These are phyloP conservation scores for Williopsis jadinii DNA, from an alignment of 1,139 yeast genomes.

Conservation along the genomic window DNA sequence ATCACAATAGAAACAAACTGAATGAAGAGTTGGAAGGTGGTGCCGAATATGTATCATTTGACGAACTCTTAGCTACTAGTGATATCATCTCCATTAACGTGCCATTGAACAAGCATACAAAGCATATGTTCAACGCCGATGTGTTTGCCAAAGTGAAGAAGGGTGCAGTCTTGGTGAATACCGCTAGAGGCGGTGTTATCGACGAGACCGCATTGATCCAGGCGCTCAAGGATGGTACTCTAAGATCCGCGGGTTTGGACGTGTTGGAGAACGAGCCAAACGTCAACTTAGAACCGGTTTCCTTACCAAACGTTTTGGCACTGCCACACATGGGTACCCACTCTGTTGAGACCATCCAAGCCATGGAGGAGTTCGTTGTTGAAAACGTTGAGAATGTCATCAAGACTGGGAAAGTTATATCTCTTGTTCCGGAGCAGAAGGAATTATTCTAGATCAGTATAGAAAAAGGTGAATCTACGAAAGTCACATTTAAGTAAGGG, in stretches of 20 bases:
- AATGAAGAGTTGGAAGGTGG: conserved; percentile 47
- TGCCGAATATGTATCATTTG: conserved; percentile 49
- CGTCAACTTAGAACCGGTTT: conserved; percentile 49
- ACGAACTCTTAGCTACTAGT: conserved; percentile 44
- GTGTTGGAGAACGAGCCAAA: conserved; percentile 83
- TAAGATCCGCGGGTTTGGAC: conserved; percentile 72
- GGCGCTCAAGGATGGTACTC: conserved; percentile 60
- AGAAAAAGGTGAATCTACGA: too few species aligned
- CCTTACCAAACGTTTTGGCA: conserved; percentile 48
- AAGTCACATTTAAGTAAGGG: too few species aligned
- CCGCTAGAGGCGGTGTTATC: conserved; percentile 71
- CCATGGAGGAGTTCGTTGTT: conserved; percentile 49
- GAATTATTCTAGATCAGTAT: conserved; percentile 7
- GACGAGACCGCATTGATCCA: conserved; percentile 58
- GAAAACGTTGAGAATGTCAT: conserved; percentile 32
- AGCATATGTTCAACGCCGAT: conserved; percentile 48
- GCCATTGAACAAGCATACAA: conserved; percentile 54
- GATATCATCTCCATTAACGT: conserved; percentile 58
- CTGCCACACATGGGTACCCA: conserved; percentile 85
- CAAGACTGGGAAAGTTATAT: conserved; percentile 52
- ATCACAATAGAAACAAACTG: conserved; percentile 53
- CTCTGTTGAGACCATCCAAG: conserved; percentile 47
- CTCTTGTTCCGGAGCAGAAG: conserved; percentile 63
- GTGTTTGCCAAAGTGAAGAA: conserved; percentile 52
- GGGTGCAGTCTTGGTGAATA: conserved; percentile 58